Conservation (phyloP, 2,329 filamentous ascomycete species). For the Cladosporium sp. region DNA sequence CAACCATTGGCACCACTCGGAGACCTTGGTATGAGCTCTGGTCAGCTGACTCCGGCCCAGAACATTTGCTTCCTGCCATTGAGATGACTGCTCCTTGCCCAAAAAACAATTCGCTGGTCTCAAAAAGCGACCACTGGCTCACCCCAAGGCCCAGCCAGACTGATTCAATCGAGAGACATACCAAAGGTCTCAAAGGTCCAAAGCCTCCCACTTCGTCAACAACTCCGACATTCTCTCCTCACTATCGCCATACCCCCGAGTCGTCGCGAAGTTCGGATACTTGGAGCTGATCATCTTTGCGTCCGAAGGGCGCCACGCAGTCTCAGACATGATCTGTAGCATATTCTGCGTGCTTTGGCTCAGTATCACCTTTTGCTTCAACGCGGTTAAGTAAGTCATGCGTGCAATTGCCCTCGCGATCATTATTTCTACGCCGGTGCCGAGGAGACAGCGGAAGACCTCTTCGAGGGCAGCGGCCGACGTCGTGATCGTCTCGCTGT, state of each 20-base stretch:
- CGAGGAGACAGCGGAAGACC: constrained; percentile 25
- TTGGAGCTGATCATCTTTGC: constrained; percentile 14
- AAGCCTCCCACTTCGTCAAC: constrained; percentile 21
- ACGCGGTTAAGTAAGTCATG: constrained; percentile 25
- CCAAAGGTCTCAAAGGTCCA: not conserved
- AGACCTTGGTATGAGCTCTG: too few relatives aligned
- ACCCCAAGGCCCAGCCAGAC: too few relatives aligned
- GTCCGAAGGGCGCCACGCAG: constrained; percentile 25
- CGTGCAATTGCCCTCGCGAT: constrained; percentile 23
- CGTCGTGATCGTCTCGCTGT: constrained; percentile 2
- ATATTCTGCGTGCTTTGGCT: constrained; percentile 9
- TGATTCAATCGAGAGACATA: too few relatives aligned
- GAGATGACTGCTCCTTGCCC: too few relatives aligned
- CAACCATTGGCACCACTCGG: too few relatives aligned
- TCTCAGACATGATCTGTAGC: constrained; percentile 24
- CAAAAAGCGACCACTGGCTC: too few relatives aligned
- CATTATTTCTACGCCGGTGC: constrained; percentile 23
- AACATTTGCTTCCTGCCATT: too few relatives aligned
- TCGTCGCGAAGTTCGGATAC: constrained; percentile 24
- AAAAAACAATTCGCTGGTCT: too few relatives aligned
- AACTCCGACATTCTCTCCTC: constrained; percentile 21
- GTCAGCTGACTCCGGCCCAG: too few relatives aligned
- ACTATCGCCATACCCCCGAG: constrained; percentile 11
- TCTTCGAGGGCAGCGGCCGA: constrained; percentile 25
- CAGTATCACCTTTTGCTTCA: constrained; percentile 19